Conservation (phyloP, 257 asterid genomes). For the Rehmannia glutinosa region DNA sequence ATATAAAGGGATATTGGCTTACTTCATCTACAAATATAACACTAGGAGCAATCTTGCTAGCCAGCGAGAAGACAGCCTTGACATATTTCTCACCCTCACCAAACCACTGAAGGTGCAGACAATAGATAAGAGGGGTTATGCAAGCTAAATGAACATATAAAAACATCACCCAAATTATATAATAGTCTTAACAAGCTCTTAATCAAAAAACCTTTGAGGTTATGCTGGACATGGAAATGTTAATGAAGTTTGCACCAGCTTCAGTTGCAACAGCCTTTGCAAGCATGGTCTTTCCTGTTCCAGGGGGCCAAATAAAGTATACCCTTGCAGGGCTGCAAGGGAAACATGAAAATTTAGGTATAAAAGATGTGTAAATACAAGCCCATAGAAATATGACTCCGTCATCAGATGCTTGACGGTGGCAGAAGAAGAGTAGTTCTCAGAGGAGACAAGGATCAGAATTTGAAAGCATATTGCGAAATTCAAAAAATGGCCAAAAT, state of each 20-base stretch:
- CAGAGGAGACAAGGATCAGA: background rate
- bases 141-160: constrained; percentile 4
- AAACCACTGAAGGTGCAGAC: constrained; percentile 58
- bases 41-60: constrained; percentile 91
- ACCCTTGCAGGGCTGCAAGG: constrained; percentile 85
- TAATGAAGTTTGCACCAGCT: constrained; percentile 90
- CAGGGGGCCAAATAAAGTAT: constrained; percentile 93
- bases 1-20: constrained; percentile 21
- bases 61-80: constrained; percentile 83
- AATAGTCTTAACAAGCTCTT: background rate
- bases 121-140: constrained; percentile 9
- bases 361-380: background rate
- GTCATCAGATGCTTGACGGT: background rate
- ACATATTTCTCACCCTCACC: constrained; percentile 96
- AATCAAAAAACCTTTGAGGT: constrained; percentile 74
- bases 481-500: too few species aligned
- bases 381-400: background rate
- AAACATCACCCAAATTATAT: background rate
- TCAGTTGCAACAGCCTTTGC: constrained; percentile 97
- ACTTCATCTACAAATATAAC: constrained; percentile 95
- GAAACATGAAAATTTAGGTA: background rate
- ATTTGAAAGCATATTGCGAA: background rate
- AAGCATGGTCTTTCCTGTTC: constrained; percentile 93
- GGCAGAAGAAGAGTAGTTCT: background rate
- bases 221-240: constrained; percentile 90